Conservation (phyloP, 306 rosid genomes). For the Cucumis sativus region DNA sequence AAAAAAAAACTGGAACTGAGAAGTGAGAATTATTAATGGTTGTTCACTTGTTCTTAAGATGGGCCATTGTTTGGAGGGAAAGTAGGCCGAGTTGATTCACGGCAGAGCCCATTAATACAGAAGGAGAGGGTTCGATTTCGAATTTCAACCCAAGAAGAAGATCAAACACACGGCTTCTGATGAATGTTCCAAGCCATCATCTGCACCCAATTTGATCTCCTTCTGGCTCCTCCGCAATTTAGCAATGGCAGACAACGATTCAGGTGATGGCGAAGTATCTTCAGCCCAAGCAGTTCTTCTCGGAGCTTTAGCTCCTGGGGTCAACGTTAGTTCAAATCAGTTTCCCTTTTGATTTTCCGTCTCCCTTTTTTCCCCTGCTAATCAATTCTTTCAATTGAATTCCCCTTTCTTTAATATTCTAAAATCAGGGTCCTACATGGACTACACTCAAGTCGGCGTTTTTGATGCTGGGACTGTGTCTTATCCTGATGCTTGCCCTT, state of each 20-base stretch:
- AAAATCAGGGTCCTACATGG: slow-evolving; percentile 76
- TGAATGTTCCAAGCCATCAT: neutral
- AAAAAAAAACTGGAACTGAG: no score
- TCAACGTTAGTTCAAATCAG: slow-evolving; percentile 36
- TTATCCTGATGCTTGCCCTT: slow-evolving; percentile 59
- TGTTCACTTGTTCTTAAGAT: no score
- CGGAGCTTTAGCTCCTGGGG: slow-evolving; percentile 89
- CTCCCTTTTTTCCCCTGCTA: neutral
- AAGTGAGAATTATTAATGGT: no score
- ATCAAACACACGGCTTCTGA: neutral
- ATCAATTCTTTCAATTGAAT: neutral
- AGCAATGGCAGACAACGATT: slow-evolving; percentile 29
- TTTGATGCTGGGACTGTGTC: slow-evolving; percentile 63
- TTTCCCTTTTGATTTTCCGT: neutral
- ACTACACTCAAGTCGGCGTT: slow-evolving; percentile 51
- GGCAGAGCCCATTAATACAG: neutral
- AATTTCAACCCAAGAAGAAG: neutral
- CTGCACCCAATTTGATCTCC: neutral
- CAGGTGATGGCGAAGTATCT: slow-evolving; percentile 38
- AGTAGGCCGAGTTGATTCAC: neutral
- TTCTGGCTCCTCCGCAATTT: neutral
- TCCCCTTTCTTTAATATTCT: neutral
- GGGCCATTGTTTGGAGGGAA: neutral
- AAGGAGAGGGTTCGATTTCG: neutral
- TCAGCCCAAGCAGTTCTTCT: slow-evolving; percentile 69